Percentiles rank a stretch among this genome's conserved stretches.
These are phyloP conservation scores for Talaromyces sp. DNA, from an alignment of 2,329 filamentous ascomycete species.

Conservation along the genomic window DNA sequence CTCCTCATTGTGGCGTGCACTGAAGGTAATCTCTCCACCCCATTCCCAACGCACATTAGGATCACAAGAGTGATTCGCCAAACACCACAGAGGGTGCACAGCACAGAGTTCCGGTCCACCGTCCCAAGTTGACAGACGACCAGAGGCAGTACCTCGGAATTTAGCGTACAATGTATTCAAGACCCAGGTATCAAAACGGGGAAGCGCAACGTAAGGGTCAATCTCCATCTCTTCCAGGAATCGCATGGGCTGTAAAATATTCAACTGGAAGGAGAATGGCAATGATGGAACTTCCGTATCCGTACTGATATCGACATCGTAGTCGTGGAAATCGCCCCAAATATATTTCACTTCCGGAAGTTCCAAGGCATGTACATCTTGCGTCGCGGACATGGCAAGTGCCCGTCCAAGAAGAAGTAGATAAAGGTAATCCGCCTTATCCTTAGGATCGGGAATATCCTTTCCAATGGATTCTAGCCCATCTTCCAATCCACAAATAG, in stretches of 20 bases:
- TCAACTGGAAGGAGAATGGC: conserved; percentile 63
- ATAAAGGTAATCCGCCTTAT: conserved; percentile 62
- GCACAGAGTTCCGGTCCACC: conserved; percentile 88
- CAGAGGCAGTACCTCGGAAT: conserved; percentile 89
- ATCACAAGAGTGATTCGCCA: conserved; percentile 94
- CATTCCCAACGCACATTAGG: conserved; percentile 96
- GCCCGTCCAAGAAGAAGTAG: conserved; percentile 61
- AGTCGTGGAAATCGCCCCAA: conserved; percentile 64
- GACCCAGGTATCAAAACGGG: conserved; percentile 57
- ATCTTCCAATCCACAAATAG: conserved; percentile 57
- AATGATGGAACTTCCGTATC: conserved; percentile 45
- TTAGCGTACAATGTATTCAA: conserved; percentile 92
- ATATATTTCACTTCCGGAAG: conserved; percentile 65
- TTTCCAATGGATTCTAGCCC: conserved; percentile 60
- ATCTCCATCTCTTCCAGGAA: conserved; percentile 66
- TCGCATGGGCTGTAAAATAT: conserved; percentile 61
- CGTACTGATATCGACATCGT: conserved; percentile 23
- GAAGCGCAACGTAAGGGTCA: conserved; percentile 57
- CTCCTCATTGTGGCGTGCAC: conserved; percentile 36
- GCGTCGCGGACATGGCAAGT: conserved; percentile 64
- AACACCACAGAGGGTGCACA: conserved; percentile 93
- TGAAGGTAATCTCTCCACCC: conserved; percentile 56
- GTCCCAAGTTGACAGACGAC: conserved; percentile 73
- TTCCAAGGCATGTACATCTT: conserved; percentile 60
- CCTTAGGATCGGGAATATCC: conserved; percentile 59